phyloP scores from a whole-genome alignment of 805 yeast genomes.

The Ogataea minuta region DNA sequence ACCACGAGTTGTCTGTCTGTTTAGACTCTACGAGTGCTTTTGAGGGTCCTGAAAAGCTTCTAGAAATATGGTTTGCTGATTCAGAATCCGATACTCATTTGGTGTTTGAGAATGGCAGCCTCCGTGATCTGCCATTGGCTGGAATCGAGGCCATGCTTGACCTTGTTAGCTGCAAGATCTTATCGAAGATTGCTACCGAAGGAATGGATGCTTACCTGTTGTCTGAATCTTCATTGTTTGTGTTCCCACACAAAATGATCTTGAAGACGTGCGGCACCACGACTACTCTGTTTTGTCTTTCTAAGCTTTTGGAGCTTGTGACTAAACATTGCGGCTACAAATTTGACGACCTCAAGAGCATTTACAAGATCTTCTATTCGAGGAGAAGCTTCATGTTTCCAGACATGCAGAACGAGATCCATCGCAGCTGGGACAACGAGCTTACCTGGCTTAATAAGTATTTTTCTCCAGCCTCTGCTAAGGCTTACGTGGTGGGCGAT shows the following conservation, averaged over 20 bases:
- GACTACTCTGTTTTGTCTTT: conserved; percentile 77
- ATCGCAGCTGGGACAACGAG: conserved; percentile 82
- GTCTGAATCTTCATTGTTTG: conserved; percentile 87
- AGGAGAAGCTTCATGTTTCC: conserved; percentile 94
- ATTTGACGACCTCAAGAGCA: conserved; percentile 26
- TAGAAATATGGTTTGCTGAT: conserved; percentile 81
- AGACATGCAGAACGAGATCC: conserved; percentile 74
- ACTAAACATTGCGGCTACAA: conserved; percentile 40
- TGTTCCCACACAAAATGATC: conserved; percentile 79
- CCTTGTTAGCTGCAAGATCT: conserved; percentile 81
- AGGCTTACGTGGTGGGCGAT: conserved; percentile 75
- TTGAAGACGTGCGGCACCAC: conserved; percentile 97
- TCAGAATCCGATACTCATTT: conserved; percentile 35
- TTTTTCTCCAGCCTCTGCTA: conserved; percentile 60
- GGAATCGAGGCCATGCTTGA: conserved; percentile 75
- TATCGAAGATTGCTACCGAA: conserved; percentile 69
- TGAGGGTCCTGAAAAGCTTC: conserved; percentile 94
- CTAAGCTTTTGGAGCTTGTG: conserved; percentile 56
- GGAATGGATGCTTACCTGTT: conserved; percentile 79
- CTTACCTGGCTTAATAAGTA: conserved; percentile 62
- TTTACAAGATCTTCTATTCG: conserved; percentile 79
- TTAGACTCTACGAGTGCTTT: conserved; percentile 90
- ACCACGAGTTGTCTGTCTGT: conserved; percentile 73
- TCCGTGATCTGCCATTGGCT: conserved; percentile 61
- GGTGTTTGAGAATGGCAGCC: conserved; percentile 33